Conservation (phyloP, 1,284 basidiomycete genomes). For the Schizophyllum amplum region DNA sequence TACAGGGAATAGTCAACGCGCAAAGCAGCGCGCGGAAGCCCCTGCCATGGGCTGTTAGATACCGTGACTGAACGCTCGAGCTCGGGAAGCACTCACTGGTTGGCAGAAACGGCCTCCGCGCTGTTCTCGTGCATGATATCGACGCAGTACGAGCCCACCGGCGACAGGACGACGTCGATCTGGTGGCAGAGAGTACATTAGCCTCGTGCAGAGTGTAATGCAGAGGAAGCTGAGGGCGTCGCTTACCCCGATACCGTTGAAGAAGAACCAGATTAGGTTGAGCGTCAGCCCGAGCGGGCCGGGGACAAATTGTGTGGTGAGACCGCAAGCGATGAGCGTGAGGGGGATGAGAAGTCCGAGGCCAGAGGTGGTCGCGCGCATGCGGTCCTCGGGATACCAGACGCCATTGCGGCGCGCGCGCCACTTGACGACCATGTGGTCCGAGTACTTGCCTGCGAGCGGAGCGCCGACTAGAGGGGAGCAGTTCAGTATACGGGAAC, state of each 20-base stretch:
- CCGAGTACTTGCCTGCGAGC: slow-evolving; percentile 31
- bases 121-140: slow-evolving; percentile 26
- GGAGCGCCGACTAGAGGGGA: slow-evolving; percentile 24
- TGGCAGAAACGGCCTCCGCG: slow-evolving; percentile 27
- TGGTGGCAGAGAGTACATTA: slow-evolving; percentile 12
- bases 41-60: slow-evolving; percentile 1
- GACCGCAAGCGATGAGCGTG: slow-evolving; percentile 18
- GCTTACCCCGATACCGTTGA: slow-evolving; percentile 20
- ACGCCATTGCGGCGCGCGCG: slow-evolving; percentile 29
- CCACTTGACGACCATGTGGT: slow-evolving; percentile 27
- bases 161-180: slow-evolving; percentile 17
- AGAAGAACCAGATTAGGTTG: slow-evolving; percentile 19
- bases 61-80: neutral
- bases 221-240: slow-evolving; percentile 16
- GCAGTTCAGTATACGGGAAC: slow-evolving; percentile 2
- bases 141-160: slow-evolving; percentile 16
- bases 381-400: slow-evolving; percentile 34
- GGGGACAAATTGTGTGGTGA: slow-evolving; percentile 14
- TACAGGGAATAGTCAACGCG: slow-evolving; percentile 11
- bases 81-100: slow-evolving; percentile 11
- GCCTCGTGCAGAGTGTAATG: slow-evolving; percentile 14
- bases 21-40: slow-evolving; percentile 15
- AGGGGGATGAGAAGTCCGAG: slow-evolving; percentile 25
- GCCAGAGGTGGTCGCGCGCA: slow-evolving; percentile 28
- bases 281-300: slow-evolving; percentile 17